Conservation (phyloP, 2,329 filamentous ascomycete genomes). For the Pestalotiopsis sp. region DNA sequence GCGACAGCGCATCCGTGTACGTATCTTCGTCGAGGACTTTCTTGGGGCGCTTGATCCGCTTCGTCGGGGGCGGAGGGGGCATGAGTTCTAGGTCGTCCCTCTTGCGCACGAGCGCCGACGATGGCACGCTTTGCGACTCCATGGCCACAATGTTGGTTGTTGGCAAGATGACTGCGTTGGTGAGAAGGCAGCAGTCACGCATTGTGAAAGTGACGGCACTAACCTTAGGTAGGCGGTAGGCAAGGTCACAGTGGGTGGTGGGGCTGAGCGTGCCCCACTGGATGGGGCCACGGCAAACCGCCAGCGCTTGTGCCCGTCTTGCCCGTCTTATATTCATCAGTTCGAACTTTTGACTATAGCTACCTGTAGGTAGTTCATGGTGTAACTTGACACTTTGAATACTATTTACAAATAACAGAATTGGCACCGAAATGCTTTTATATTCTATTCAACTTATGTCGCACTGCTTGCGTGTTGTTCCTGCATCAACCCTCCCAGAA, state of each 20-base stretch:
- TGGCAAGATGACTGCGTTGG: neutral
- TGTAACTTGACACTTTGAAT: too few species aligned
- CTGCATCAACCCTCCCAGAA: too few species aligned
- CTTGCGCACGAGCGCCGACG: conserved; percentile 68
- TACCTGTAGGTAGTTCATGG: too few species aligned
- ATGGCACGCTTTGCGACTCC: conserved; percentile 37
- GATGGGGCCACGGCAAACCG: neutral
- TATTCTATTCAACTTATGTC: too few species aligned
- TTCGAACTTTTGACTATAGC: too few species aligned
- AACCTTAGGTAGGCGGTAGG: neutral
- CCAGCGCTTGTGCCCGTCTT: neutral
- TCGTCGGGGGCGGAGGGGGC: conserved; percentile 82
- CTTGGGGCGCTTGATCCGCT: conserved; percentile 88
- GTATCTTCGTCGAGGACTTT: conserved; percentile 91
- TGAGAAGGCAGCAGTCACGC: neutral
- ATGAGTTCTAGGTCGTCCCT: conserved; percentile 71
- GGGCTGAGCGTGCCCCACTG: neutral
- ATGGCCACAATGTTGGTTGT: conserved; percentile 29
- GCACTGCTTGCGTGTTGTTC: too few species aligned
- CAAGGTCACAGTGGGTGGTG: neutral
- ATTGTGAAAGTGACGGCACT: neutral
- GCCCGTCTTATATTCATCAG: neutral
- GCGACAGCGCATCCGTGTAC: conserved; percentile 86
- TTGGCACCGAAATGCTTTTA: too few species aligned
- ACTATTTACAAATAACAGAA: too few species aligned